phyloP scores from a whole-genome alignment of 768 basidiomycete species.

The Suillus placidus region DNA sequence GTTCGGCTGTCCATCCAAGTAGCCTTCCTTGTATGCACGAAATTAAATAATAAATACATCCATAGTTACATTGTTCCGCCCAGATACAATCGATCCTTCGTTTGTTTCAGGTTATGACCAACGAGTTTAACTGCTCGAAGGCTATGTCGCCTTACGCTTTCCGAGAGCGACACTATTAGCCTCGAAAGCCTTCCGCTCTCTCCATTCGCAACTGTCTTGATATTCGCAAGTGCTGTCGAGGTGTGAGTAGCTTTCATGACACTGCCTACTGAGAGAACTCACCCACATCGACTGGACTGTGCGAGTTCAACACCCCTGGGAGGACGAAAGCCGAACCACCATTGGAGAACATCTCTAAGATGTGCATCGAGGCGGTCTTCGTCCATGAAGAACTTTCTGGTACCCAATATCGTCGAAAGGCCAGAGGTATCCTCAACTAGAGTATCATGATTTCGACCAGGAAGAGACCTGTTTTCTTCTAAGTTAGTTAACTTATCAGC shows the following conservation, averaged over 20 bases:
- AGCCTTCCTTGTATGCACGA: background rate
- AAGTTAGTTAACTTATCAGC: background rate
- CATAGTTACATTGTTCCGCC: background rate
- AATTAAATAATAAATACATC: background rate
- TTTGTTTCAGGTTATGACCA: background rate
- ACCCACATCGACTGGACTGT: slow-evolving; percentile 68
- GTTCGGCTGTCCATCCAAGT: background rate
- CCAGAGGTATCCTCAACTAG: slow-evolving; percentile 1
- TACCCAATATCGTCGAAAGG: slow-evolving; percentile 60
- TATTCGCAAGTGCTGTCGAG: slow-evolving; percentile 70
- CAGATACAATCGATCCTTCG: background rate
- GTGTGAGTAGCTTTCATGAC: background rate
- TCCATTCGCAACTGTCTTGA: slow-evolving; percentile 77
- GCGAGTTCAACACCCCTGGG: slow-evolving; percentile 70
- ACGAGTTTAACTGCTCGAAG: background rate
- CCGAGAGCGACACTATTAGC: background rate
- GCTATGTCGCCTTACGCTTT: background rate
- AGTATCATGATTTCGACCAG: background rate
- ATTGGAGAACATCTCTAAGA: slow-evolving; percentile 57
- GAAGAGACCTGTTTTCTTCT: background rate
- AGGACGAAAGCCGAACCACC: slow-evolving; percentile 75
- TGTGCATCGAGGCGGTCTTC: slow-evolving; percentile 53
- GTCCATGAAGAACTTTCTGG: slow-evolving; percentile 59
- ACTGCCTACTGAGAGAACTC: slow-evolving; percentile 33
- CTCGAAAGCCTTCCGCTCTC: slow-evolving; percentile 52